Evolutionary conservation across 805 yeast species (phyloP), one percentile per base, ranked within the genome.

Genomic region (Candida fluviatilis): DNA sequence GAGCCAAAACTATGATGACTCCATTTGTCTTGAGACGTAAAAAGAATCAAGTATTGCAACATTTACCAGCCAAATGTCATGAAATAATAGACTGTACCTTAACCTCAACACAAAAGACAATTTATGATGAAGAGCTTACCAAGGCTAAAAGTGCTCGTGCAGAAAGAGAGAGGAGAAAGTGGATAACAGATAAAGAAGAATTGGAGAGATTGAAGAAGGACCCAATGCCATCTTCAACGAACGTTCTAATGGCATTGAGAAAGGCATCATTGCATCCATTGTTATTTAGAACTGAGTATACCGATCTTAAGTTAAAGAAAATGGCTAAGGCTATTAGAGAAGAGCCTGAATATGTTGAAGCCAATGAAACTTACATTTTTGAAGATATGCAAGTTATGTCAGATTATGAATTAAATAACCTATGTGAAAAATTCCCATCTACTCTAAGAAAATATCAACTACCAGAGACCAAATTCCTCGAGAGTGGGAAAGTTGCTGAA

Each of bases 1-100:
- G 89, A 55, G 99, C 99, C 3, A 88, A 87, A 58, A 84, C 93
- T 4, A 91, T 93, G 97, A 91, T 93, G 98, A 84, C 95, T 2
- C 99, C 99, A 3, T 93, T 93, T 65, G 91, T 93, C 6, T 67
- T 93, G 52, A 76, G 99, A 61, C 80, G 99, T 58, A 83, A 82
- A 56, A 93, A 93, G 64, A 85, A 78, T 39, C 97, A 91, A 61
- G 99, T 93, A 5, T 73, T 93, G 60, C 78, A 85, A 55, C 91
- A 93, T 56, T 68, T 93, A 41, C 99, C 99, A 1, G 71, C 74
- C 21, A 93, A 93, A 55, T 63, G 68, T 39, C 87, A 82, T 41
- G 64, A 63, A 32, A 73, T 84, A 26, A 78, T 75, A 36, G 71
- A 70, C 46, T 89, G 97, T 59, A 80, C 75, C 1, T 64, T 89